These are phyloP conservation scores for Ustilago cynodontis DNA, from an alignment of 1,284 basidiomycete genomes.

Conservation along the genomic window DNA sequence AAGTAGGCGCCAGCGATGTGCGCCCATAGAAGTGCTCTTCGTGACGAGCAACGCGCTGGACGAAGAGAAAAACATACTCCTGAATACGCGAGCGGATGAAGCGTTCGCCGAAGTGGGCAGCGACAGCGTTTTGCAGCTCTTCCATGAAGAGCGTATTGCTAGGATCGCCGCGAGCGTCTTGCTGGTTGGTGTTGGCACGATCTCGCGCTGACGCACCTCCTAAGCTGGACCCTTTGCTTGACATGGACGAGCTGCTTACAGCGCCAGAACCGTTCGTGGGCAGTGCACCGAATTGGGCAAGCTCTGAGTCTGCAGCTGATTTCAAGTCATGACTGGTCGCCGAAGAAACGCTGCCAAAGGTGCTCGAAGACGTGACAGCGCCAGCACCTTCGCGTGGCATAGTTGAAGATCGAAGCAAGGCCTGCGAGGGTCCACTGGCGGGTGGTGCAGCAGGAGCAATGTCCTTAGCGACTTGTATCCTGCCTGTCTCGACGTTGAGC, in stretches of 20 bases:
- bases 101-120: conserved; percentile 81
- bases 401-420: conserved; percentile 40
- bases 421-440: conserved; percentile 13
- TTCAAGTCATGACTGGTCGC: conserved; percentile 17
- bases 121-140: conserved; percentile 82
- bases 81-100: conserved; percentile 82
- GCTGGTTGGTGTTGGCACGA: conserved; percentile 26
- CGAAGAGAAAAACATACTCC: conserved; percentile 81
- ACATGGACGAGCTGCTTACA: conserved; percentile 10
- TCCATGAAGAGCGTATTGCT: conserved; percentile 89
- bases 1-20: conserved; percentile 77
- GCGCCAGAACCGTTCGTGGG: conserved; percentile 9
- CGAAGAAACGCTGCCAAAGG: conserved; percentile 31
- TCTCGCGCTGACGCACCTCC: conserved; percentile 30
- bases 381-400: conserved; percentile 60
- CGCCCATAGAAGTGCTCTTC: conserved; percentile 79
- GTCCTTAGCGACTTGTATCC: conserved; percentile 86
- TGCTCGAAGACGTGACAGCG: conserved; percentile 5
- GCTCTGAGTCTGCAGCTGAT: conserved; percentile 20
- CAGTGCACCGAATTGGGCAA: conserved; percentile 44
- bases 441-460: conserved; percentile 73
- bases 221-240: conserved; percentile 27
- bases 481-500: conserved; percentile 87
- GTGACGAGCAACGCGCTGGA: conserved; percentile 80
- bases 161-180: conserved; percentile 70